Conservation (phyloP, 371 early-diverging fungal genomes). For the Apophysomyces elegans region DNA sequence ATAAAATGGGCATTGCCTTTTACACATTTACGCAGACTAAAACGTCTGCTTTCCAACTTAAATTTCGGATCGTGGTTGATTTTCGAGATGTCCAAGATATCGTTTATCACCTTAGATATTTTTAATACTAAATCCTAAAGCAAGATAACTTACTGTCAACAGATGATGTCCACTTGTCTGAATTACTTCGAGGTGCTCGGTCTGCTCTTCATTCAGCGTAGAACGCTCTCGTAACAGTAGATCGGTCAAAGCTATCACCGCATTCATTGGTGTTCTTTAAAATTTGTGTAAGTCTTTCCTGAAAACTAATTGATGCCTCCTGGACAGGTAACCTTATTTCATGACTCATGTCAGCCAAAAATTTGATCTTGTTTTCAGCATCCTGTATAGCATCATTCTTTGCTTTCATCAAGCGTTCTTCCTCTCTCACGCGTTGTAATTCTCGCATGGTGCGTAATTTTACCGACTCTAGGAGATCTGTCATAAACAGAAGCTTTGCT, state of each 20-base stretch:
- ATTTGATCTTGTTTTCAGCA: constrained; percentile 65
- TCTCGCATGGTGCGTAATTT: constrained; percentile 49
- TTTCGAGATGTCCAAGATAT: constrained; percentile 63
- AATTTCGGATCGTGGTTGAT: constrained; percentile 67
- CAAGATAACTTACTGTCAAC: constrained; percentile 46
- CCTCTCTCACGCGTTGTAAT: constrained; percentile 44
- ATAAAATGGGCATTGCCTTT: constrained; percentile 48
- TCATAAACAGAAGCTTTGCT: constrained; percentile 13
- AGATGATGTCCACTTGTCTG: constrained; percentile 66
- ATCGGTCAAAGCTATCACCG: constrained; percentile 64
- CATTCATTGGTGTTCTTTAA: constrained; percentile 63
- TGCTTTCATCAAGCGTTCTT: constrained; percentile 50
- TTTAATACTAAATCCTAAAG: background rate
- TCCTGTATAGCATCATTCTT: constrained; percentile 56
- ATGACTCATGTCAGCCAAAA: constrained; percentile 64
- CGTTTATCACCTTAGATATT: constrained; percentile 55
- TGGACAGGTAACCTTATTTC: constrained; percentile 42
- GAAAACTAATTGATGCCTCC: background rate
- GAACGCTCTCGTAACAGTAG: constrained; percentile 55
- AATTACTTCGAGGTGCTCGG: constrained; percentile 61
- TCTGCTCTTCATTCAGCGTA: constrained; percentile 55
- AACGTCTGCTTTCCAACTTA: constrained; percentile 55
- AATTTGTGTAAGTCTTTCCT: constrained; percentile 1
- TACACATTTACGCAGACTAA: constrained; percentile 62
- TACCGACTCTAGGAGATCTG: constrained; percentile 33